Base-by-base conservation (phyloP, 148 eudicot species). In the Persicaria tinctoria region DNA sequence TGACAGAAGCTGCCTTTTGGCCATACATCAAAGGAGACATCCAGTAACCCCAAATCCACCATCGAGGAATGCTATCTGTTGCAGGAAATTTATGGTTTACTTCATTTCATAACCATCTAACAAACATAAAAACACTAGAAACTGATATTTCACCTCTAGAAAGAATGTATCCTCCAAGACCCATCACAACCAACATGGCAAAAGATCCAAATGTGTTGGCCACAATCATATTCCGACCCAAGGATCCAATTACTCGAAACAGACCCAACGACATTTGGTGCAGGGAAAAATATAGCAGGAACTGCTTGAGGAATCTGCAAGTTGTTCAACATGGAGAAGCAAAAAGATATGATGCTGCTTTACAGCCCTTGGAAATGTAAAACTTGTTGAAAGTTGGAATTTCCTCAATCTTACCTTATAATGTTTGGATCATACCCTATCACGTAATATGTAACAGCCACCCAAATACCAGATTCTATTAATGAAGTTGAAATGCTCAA, bases 31-130 rank as follows among this genome's bases (percentile, higher is more conserved):
- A 83, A 60, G 99, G 99, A 87, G 99, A 95, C 78, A 92, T 8
- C 99, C 99, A 95, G 82, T 79, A 95, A 23, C 99, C 99, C 97
- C 99, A 95, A 50, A 90, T 79, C 99, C 99, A 95, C 94, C 96
- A 90, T 8, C 73, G 72, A 47, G 97, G 89, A 51, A 95, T 92
- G 79, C 92, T 90, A 79, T 87, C 99, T 95, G 97, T 76, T 68
- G 72, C 41, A 72, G 68, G 72, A 47, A 78, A 41, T 2, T 44
- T 13, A 66, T 53, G 57, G n/a, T 9, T 10, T 53, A 71, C 5
- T 18, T 54, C 27, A 56, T 6, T 74, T 53, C 13, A 72, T 66
- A 54, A 56, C 48, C 16, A 38, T 56, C 41, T 6, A 51, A 7
- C 49, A 56, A 32, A 54, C 38, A 56, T 10, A 38, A 53, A 10